Evolutionary conservation across 768 basidiomycete species (phyloP).

Genomic region (Lactifluus pinguis): DNA sequence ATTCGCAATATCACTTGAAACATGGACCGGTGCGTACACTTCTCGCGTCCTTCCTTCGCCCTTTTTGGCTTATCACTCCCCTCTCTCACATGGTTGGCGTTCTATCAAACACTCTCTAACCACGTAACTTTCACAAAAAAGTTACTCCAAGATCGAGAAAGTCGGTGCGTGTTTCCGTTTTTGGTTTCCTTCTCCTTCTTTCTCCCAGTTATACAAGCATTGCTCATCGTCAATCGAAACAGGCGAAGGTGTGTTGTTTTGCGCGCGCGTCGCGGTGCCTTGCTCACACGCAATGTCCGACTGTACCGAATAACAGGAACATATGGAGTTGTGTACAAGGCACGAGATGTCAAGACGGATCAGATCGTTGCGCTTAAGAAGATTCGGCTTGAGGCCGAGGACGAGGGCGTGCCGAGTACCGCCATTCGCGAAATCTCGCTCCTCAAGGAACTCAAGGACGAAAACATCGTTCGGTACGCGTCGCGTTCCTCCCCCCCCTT

Average conservation of each 20-base stretch:
- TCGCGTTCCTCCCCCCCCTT: too few relatives aligned
- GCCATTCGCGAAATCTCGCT: constrained; percentile 98
- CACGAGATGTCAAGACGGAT: constrained; percentile 69
- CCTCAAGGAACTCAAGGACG: constrained; percentile 92
- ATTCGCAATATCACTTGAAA: too few relatives aligned
- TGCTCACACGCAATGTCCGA: not conserved
- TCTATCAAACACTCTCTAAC: not conserved
- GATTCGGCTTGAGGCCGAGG: constrained; percentile 95
- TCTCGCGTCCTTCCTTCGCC: not conserved
- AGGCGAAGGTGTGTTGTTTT: constrained; percentile 41
- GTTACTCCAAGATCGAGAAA: constrained; percentile 97
- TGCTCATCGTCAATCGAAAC: not conserved
- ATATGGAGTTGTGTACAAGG: constrained; percentile 98
- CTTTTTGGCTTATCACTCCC: not conserved
- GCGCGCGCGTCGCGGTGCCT: not conserved
- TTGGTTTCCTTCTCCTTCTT: not conserved
- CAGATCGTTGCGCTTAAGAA: constrained; percentile 96
- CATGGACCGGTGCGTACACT: constrained; percentile 16
- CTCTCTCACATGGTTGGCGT: not conserved
- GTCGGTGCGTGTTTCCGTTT: constrained; percentile 60
- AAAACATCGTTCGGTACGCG: constrained; percentile 84
- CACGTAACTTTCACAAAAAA: constrained; percentile 24
- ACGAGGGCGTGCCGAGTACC: constrained; percentile 97
- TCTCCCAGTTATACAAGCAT: not conserved
- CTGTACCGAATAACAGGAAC: constrained; percentile 51